These are phyloP conservation scores for Effrenium voratum DNA, from an alignment of 73 alveolate genomes.

Conservation along the genomic window DNA sequence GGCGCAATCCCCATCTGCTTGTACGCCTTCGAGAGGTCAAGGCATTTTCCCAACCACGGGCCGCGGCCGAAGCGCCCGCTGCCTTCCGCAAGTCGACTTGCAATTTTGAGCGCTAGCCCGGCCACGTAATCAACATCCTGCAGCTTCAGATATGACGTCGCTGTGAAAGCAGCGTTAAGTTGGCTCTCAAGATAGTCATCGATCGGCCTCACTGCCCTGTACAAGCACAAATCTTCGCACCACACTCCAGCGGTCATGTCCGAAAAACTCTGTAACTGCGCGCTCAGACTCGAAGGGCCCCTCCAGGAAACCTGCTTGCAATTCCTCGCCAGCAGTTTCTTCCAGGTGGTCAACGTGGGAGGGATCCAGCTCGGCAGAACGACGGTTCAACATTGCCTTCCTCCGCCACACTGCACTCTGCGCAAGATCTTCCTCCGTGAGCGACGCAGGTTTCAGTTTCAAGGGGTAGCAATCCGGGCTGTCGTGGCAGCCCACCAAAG, in stretches of 20 bases:
- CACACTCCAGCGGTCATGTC: background rate
- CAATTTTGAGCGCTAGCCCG: background rate
- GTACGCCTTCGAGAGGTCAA: conserved; percentile 36
- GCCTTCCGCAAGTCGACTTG: background rate
- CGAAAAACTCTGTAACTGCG: background rate
- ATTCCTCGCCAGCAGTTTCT: background rate
- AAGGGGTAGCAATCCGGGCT: background rate
- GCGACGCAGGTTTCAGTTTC: background rate
- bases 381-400: background rate
- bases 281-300: background rate
- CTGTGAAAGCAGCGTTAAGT: background rate
- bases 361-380: background rate
- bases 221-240: conserved; percentile 5
- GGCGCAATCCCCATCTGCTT: conserved; percentile 9
- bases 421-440: background rate
- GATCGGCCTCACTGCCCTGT: conserved; percentile 2
- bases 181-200: conserved; percentile 26
- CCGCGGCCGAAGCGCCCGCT: background rate
- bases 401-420: background rate
- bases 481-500: background rate
- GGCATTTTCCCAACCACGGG: background rate
- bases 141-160: background rate
- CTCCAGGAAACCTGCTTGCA: background rate
- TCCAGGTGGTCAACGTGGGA: background rate
- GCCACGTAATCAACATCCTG: conserved; percentile 6